A percentile compares a stretch with the other conserved stretches of the same genome.
phyloP scores from a whole-genome alignment of 2,329 filamentous ascomycete species.

The Colletotrichum eremochloae region DNA sequence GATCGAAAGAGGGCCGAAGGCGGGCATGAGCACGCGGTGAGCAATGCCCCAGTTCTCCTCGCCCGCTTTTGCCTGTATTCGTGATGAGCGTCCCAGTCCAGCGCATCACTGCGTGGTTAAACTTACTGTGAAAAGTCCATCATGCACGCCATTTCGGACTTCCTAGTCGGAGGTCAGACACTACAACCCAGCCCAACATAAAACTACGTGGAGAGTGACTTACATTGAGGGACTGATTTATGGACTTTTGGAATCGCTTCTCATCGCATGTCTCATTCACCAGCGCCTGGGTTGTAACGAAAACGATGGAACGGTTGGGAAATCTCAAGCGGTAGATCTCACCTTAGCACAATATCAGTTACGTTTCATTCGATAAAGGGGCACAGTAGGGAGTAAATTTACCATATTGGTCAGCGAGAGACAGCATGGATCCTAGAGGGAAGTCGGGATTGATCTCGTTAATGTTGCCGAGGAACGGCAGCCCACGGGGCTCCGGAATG shows the following conservation, averaged over 20 bases:
- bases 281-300: slow-evolving; percentile 67
- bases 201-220: not conserved
- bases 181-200: not conserved
- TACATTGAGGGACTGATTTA: slow-evolving; percentile 59
- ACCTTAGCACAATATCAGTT: slow-evolving; percentile 53
- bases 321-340: slow-evolving; percentile 71
- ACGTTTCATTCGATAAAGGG: not conserved
- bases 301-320: slow-evolving; percentile 60
- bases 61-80: slow-evolving; percentile 34
- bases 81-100: not conserved
- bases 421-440: slow-evolving; percentile 67
- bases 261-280: slow-evolving; percentile 76
- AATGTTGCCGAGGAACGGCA: slow-evolving; percentile 76
- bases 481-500: slow-evolving; percentile 64
- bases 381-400: slow-evolving; percentile 40
- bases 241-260: slow-evolving; percentile 71
- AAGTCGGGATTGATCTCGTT: slow-evolving; percentile 72
- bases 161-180: slow-evolving; percentile 50
- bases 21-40: slow-evolving; percentile 74
- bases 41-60: slow-evolving; percentile 61
- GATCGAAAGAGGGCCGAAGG: slow-evolving; percentile 78
- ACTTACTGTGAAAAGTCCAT: slow-evolving; percentile 45
- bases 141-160: slow-evolving; percentile 70
- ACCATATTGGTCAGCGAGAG: slow-evolving; percentile 77
- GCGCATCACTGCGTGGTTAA: not conserved